phyloP scores from a whole-genome alignment of 2,329 filamentous ascomycete species.

The Endothia cerciana region DNA sequence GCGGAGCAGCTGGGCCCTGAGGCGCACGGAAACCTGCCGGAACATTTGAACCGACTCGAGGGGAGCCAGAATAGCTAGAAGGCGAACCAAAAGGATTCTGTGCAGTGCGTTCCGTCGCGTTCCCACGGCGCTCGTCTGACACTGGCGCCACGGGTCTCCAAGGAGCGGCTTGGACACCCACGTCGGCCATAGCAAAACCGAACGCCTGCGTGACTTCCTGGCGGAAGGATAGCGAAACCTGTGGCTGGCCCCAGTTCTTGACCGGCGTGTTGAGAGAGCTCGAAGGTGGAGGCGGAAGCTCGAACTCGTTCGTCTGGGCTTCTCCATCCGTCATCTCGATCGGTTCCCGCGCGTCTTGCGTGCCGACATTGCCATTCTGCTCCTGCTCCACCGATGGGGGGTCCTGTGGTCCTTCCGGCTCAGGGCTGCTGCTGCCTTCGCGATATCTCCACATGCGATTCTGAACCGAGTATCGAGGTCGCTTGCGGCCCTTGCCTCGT shows the following conservation, averaged over 20 bases:
- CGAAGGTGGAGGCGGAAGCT: conserved; percentile 26
- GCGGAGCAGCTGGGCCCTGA: background rate
- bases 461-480: conserved; percentile 68
- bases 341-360: conserved; percentile 29
- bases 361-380: conserved; percentile 17
- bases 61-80: background rate
- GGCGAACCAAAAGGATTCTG: conserved; percentile 5
- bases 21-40: background rate
- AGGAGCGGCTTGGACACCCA: conserved; percentile 15
- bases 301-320: conserved; percentile 38
- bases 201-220: background rate
- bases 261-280: conserved; percentile 16
- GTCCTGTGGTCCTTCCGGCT: conserved; percentile 46
- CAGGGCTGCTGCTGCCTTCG: conserved; percentile 72
- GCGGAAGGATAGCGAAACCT: background rate
- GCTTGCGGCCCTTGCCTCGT: conserved; percentile 67
- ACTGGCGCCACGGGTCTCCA: background rate
- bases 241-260: background rate
- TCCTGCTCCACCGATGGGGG: conserved; percentile 7
- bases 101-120: background rate
- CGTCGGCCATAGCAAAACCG: conserved; percentile 5
- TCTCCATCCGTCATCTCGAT: conserved; percentile 38
- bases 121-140: background rate
- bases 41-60: background rate
- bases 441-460: conserved; percentile 75